phyloP scores from a whole-genome alignment of 2,329 filamentous ascomycete species.

The Teratosphaeria nubilosa region DNA sequence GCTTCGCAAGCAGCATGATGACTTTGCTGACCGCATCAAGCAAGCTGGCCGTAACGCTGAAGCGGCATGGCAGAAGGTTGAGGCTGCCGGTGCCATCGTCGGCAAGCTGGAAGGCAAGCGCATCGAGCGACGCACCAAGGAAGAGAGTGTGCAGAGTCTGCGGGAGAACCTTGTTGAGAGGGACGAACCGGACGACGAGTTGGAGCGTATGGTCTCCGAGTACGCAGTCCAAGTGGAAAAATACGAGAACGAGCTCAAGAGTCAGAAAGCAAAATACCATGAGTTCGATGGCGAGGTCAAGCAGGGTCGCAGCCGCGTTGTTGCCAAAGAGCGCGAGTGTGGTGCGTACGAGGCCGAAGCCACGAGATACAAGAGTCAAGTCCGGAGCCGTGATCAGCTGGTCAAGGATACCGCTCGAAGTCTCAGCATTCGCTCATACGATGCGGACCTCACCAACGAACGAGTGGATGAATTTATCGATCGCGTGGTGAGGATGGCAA shows the following conservation, averaged over 20 bases:
- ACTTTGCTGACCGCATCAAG: constrained; percentile 51
- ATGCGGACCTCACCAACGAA: constrained; percentile 63
- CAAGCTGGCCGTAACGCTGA: constrained; percentile 42
- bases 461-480: constrained; percentile 69
- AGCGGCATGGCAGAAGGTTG: constrained; percentile 62
- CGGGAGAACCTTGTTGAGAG: constrained; percentile 66
- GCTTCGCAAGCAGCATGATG: constrained; percentile 48
- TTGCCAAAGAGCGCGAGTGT: constrained; percentile 48
- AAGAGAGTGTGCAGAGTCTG: constrained; percentile 61
- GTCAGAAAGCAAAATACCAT: constrained; percentile 54
- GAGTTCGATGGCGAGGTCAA: constrained; percentile 49
- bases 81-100: constrained; percentile 63
- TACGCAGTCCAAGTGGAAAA: constrained; percentile 62
- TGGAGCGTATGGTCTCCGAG: constrained; percentile 61
- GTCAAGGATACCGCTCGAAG: constrained; percentile 67
- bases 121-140: constrained; percentile 60
- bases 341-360: constrained; percentile 80
- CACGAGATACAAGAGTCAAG: constrained; percentile 72
- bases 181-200: constrained; percentile 64
- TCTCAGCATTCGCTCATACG: constrained; percentile 76
- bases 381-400: constrained; percentile 59
- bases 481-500: constrained; percentile 61
- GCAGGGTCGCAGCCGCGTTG: constrained; percentile 31
- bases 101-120: constrained; percentile 66
- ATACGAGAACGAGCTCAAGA: constrained; percentile 52